Conservation (phyloP, 78 protist species). For the Emiliania huxleyi region DNA sequence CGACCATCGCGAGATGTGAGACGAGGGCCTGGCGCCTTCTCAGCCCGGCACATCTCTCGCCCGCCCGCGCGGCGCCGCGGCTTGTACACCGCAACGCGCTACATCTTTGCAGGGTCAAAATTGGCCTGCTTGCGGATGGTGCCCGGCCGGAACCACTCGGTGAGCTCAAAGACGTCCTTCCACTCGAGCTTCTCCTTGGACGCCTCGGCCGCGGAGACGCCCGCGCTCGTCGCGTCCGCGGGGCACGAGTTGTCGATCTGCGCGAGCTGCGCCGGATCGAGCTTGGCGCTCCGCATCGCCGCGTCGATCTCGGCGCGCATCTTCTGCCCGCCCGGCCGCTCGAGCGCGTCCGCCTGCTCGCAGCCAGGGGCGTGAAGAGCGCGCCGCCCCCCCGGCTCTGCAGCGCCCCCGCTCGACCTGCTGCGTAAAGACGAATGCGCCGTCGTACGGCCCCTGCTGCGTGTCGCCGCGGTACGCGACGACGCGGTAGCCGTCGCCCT, state of each 20-base stretch:
- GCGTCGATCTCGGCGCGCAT: neutral
- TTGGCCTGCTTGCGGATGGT: neutral
- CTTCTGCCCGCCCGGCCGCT: too few species aligned
- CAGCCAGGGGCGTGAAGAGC: too few species aligned
- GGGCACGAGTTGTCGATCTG: slow-evolving; percentile 7
- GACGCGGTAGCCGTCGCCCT: neutral
- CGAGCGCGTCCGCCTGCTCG: neutral
- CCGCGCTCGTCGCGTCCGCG: neutral
- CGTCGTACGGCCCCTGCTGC: slow-evolving; percentile 6
- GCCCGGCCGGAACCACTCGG: slow-evolving; percentile 22
- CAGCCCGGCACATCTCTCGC: too few species aligned
- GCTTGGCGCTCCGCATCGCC: neutral
- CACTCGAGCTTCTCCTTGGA: neutral
- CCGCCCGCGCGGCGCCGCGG: too few species aligned
- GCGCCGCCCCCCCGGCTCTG: too few species aligned
- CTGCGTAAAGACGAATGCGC: neutral
- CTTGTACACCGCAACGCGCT: too few species aligned
- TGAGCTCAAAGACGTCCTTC: slow-evolving; percentile 9
- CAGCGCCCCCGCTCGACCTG: neutral
- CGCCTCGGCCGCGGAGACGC: neutral
- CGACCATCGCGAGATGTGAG: too few species aligned
- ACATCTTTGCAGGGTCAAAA: neutral
- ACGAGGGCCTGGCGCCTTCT: too few species aligned
- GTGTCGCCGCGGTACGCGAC: slow-evolving; percentile 9
- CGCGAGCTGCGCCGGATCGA: neutral